Percentiles rank a stretch among this genome's conserved stretches.
These are phyloP conservation scores for Bolboschoenus planiculmis DNA, from an alignment of 176 grass and related monocot species.

Conservation along the genomic window DNA sequence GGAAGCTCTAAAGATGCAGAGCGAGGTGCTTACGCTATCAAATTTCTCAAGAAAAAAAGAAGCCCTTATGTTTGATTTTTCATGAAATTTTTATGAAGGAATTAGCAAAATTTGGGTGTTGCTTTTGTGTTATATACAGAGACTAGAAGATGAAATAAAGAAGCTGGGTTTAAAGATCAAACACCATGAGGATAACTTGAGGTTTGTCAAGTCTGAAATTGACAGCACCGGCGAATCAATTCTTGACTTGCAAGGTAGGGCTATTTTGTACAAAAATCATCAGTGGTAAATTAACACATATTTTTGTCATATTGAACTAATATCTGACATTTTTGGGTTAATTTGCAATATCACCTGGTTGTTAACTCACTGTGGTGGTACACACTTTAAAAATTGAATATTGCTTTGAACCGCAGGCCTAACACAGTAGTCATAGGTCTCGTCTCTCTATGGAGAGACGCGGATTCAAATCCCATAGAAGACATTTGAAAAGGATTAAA, in stretches of 20 bases:
- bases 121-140: constrained; percentile 35
- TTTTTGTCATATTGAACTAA: not conserved
- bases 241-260: constrained; percentile 48
- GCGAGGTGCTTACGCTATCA: not conserved
- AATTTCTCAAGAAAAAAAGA: not conserved
- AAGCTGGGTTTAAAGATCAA: constrained; percentile 50
- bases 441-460: too few species aligned
- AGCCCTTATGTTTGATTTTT: not conserved
- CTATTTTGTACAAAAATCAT: not conserved
- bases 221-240: constrained; percentile 28
- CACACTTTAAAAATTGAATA: too few species aligned
- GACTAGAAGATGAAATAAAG: constrained; percentile 52
- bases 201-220: constrained; percentile 52
- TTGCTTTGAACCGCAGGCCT: too few species aligned
- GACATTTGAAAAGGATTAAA: not conserved
- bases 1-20: constrained; percentile 8
- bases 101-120: not conserved
- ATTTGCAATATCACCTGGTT: not conserved
- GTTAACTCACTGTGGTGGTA: not conserved
- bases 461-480: too few species aligned
- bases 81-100: constrained; percentile 10
- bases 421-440: too few species aligned
- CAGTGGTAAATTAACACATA: not conserved
- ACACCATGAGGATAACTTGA: constrained; percentile 63
- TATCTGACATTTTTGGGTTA: not conserved